Percentiles rank a stretch among this genome's conserved stretches.
Conservation (phyloP, 768 basidiomycete species). For the Lentinula sp. region DNA sequence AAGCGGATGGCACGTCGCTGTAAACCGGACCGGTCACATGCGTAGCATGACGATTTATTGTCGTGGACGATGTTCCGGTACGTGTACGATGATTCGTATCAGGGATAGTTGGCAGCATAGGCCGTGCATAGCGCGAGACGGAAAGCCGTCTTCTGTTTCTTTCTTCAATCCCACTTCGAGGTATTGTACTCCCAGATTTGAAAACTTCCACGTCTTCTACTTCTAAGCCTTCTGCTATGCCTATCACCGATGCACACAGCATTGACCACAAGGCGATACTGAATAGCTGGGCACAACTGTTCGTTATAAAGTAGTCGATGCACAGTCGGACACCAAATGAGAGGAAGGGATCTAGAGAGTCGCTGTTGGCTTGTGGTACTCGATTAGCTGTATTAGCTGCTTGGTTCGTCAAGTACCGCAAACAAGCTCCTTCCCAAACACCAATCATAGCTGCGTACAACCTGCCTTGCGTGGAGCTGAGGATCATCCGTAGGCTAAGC, state of each 20-base stretch:
- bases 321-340: slow-evolving; percentile 2
- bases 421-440: slow-evolving; percentile 4
- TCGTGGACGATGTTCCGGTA: neutral
- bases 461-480: neutral
- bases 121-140: too few relatives aligned
- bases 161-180: too few relatives aligned
- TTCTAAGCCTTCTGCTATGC: neutral
- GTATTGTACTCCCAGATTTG: too few relatives aligned
- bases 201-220: neutral
- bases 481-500: neutral
- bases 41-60: neutral
- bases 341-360: neutral
- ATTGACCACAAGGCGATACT: neutral
- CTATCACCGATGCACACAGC: neutral
- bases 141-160: too few relatives aligned
- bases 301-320: slow-evolving; percentile 4
- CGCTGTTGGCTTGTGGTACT: neutral
- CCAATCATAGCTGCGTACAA: neutral
- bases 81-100: neutral
- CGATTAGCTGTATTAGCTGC: neutral
- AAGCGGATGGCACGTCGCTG: neutral
- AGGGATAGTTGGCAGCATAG: neutral
- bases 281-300: neutral
- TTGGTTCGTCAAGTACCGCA: neutral
- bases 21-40: too few relatives aligned